Evolutionary conservation across 495 filamentous ascomycete species (phyloP).

Genomic region (Penicillium pulvis): DNA sequence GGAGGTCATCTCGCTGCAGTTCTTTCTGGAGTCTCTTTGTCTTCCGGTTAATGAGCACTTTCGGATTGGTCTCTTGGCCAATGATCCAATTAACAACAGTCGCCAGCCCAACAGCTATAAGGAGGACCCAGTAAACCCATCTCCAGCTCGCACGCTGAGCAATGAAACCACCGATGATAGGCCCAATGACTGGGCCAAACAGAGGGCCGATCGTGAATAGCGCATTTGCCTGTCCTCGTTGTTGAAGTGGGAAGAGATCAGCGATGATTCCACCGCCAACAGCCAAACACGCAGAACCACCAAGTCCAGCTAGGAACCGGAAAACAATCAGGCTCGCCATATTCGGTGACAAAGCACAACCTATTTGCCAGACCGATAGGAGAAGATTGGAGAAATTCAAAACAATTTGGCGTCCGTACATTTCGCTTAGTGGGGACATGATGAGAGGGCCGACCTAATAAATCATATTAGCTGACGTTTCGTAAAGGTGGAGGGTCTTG

Average conservation of each 20-base stretch:
- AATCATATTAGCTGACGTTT: too few relatives aligned
- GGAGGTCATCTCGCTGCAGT: too few relatives aligned
- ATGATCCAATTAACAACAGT: too few relatives aligned
- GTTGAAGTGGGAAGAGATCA: background rate
- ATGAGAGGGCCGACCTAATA: background rate
- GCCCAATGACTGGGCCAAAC: constrained; percentile 3
- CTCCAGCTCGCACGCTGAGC: background rate
- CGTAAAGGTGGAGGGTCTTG: too few relatives aligned
- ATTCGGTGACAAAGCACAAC: background rate
- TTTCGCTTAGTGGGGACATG: background rate
- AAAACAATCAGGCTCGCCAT: background rate
- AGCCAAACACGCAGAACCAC: background rate
- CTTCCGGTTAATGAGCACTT: too few relatives aligned
- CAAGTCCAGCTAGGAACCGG: background rate
- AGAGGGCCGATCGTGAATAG: background rate
- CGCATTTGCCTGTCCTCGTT: constrained; percentile 3
- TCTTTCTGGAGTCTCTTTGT: too few relatives aligned
- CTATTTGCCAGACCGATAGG: background rate
- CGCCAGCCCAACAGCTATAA: background rate
- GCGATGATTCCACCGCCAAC: constrained; percentile 1
- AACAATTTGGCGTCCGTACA: background rate
- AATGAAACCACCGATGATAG: constrained; percentile 8
- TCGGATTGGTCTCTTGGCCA: too few relatives aligned
- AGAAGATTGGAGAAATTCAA: background rate
- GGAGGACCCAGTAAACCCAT: constrained; percentile 2